These are phyloP conservation scores for Crucihimalaya himalaica DNA, from an alignment of 345 rosid species.

Conservation along the genomic window DNA sequence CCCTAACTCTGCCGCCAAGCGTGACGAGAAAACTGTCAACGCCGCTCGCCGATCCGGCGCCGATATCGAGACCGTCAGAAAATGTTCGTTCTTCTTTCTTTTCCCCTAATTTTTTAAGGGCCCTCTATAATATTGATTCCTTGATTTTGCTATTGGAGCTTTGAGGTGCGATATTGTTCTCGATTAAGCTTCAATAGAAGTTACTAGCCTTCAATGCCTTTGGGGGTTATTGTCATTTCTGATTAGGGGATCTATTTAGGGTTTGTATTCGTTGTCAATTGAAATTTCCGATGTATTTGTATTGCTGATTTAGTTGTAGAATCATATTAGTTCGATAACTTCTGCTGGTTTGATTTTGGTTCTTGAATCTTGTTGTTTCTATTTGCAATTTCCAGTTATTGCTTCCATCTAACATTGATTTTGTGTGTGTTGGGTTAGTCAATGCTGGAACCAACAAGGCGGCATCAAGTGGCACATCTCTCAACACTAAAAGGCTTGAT, in stretches of 20 bases:
- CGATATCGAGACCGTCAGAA: slow-evolving; percentile 67
- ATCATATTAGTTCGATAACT: background rate
- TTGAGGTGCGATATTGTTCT: background rate
- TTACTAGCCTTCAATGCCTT: background rate
- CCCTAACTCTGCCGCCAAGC: slow-evolving; percentile 65
- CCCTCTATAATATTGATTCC: background rate
- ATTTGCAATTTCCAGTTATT: background rate
- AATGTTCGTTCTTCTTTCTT: slow-evolving; percentile 49
- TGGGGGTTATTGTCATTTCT: background rate
- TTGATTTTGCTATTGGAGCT: slow-evolving; percentile 13
- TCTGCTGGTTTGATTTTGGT: background rate
- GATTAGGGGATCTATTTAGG: background rate
- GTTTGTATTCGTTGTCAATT: background rate
- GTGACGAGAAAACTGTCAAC: slow-evolving; percentile 85
- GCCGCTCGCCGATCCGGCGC: slow-evolving; percentile 87
- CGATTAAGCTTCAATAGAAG: background rate
- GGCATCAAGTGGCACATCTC: slow-evolving; percentile 85
- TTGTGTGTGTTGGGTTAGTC: slow-evolving; percentile 46
- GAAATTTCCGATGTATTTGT: background rate
- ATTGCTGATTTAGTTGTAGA: background rate
- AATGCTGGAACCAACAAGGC: slow-evolving; percentile 90
- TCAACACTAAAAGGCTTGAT: slow-evolving; percentile 93
- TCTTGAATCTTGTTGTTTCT: background rate
- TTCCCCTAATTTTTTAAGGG: background rate
- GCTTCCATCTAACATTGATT: slow-evolving; percentile 3